Evolutionary conservation across 805 yeast genomes (phyloP).

Genomic region (Diddensiella caesifluorescens): DNA sequence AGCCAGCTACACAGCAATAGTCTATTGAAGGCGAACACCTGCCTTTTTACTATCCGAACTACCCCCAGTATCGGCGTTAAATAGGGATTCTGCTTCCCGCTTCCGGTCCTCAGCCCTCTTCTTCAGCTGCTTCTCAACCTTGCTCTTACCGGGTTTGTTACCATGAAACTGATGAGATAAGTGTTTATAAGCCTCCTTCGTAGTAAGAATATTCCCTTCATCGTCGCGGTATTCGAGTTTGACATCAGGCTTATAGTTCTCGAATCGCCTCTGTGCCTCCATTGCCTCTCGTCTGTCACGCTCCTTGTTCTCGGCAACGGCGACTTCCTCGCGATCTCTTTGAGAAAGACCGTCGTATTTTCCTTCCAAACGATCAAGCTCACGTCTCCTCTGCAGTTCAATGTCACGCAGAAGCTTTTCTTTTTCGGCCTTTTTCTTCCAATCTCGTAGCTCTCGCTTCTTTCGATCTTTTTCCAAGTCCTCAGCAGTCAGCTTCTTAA

Average conservation of each 20-base stretch:
- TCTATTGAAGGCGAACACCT: constrained; percentile 9
- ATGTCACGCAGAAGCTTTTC: constrained; percentile 20
- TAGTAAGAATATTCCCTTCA: constrained; percentile 50
- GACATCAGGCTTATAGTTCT: constrained; percentile 40
- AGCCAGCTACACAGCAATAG: too few relatives aligned
- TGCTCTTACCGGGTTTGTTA: constrained; percentile 32
- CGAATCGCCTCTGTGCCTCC: constrained; percentile 30
- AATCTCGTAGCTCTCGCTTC: constrained; percentile 21
- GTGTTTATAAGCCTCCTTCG: constrained; percentile 72
- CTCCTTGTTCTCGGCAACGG: constrained; percentile 26
- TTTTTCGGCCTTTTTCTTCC: constrained; percentile 21
- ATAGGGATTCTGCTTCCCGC: constrained; percentile 20
- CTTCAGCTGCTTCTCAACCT: constrained; percentile 32
- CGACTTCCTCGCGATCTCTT: constrained; percentile 31
- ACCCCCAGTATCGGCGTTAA: constrained; percentile 10
- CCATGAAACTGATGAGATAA: constrained; percentile 80
- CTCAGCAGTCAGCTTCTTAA: constrained; percentile 22
- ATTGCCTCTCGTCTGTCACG: constrained; percentile 30
- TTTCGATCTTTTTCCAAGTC: constrained; percentile 18
- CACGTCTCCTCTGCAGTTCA: constrained; percentile 21
- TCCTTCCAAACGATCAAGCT: constrained; percentile 22
- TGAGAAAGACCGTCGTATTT: constrained; percentile 27
- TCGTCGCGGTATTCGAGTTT: constrained; percentile 58
- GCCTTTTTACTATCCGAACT: constrained; percentile 6
- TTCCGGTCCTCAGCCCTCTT: constrained; percentile 27